Base-by-base conservation (phyloP, 176 grass and related monocot species). In the Juncus effusus region DNA sequence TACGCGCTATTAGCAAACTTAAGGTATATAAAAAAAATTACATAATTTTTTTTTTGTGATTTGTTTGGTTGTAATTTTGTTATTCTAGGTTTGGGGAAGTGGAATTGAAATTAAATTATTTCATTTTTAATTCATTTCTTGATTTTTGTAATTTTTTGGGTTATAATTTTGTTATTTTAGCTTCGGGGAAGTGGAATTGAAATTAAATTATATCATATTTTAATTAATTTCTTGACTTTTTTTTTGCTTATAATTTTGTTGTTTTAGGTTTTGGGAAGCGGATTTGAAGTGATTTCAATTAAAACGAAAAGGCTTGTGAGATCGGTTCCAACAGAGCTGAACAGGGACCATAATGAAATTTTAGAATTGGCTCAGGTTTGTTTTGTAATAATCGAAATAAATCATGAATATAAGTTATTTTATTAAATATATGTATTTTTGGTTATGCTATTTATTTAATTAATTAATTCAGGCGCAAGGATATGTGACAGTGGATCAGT, bases 261-360 rank as follows among this genome's bases (percentile, higher is more conserved):
- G 14, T 78, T 78, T 54, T 49, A 97, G 94, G 83, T 84, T 60
- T 80, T 93, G 38, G 88, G 94, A 73, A 97, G 85, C 76, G 88
- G 94, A 52, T 97, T 97, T 93, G 94, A 92, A 97, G 88, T 97
- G 59, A 86, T 97, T 76, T 76, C 80, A 77, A 78, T 97, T 78
- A 85, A 85, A 54, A 89, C 81, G 75, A 97, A 82, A 55, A 97
- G 86, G 49, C 83, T 97, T 75, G 85, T 97, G 10, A 82, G 88
- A 13, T 97, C 94, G 2, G 88, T 97, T 70, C 88, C 88, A 75
- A 93, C 94, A 1, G 94, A 97, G 68, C 74, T 97, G 65, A 97
- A 97, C 82, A 97, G 72, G 83, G 88, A 97, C 72, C 94, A 93
- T 71, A 97, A 86, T 81, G 94, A 87, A 67, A 97, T 93, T 78